Percentiles rank a stretch among this genome's conserved stretches.
phyloP scores from a whole-genome alignment of 257 asterid genomes.

The Solanum piurae region DNA sequence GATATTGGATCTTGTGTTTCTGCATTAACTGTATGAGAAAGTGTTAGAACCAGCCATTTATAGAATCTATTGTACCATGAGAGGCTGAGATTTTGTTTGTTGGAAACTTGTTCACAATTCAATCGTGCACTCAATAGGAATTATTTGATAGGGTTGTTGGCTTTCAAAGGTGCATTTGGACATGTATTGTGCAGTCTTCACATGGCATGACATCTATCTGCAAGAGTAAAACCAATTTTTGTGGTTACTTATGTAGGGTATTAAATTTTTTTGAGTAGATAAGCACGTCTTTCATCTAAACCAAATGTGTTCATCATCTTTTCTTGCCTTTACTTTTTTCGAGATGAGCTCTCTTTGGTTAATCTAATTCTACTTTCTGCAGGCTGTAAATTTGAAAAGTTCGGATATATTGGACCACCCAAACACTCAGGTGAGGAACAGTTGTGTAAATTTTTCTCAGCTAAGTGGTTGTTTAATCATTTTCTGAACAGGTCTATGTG shows the following conservation, averaged over 20 bases:
- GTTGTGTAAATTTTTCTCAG: not conserved
- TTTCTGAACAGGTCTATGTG: conserved; percentile 4
- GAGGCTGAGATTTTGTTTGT: not conserved
- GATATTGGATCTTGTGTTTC: not conserved
- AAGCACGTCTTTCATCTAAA: not conserved
- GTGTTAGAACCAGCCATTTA: not conserved
- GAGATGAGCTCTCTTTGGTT: not conserved
- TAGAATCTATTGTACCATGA: not conserved
- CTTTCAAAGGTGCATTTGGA: not conserved
- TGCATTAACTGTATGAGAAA: not conserved
- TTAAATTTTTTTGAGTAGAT: not conserved
- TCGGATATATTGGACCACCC: conserved; percentile 70
- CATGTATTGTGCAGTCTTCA: not conserved
- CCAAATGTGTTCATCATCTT: not conserved
- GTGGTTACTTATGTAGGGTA: not conserved
- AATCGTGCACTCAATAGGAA: not conserved
- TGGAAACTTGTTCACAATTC: not conserved
- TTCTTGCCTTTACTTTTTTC: not conserved
- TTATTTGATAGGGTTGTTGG: not conserved
- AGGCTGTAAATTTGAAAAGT: conserved; percentile 89
- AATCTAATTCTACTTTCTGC: conserved; percentile 32
- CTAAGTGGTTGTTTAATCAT: not conserved
- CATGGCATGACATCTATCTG: not conserved
- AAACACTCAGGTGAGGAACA: conserved; percentile 51
- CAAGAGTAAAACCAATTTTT: not conserved